A percentile compares a stretch with the other conserved stretches of the same genome.
Conservation (phyloP, 371 early-diverging fungal species). For the Hamiltosporidium tvaerminnensis region DNA sequence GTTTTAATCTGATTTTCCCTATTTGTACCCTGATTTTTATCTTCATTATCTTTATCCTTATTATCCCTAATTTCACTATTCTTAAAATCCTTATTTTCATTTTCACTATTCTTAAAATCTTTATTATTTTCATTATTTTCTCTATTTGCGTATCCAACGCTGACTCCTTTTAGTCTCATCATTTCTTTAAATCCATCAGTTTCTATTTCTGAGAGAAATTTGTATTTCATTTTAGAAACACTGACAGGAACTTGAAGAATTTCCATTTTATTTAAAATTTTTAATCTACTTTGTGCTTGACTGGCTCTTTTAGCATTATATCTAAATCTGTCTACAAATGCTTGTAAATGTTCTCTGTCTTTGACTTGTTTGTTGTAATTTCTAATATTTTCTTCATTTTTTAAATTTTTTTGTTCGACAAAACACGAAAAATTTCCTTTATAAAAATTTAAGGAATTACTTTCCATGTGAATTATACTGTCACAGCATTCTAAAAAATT, state of each 20-base stretch:
- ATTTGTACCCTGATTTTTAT: background rate
- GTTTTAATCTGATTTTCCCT: conserved; percentile 55
- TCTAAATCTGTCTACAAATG: conserved; percentile 90
- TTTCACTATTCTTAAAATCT: background rate
- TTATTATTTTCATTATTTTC: background rate
- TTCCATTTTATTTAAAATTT: conserved; percentile 75
- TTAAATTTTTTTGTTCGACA: conserved; percentile 71
- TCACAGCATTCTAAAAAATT: conserved; percentile 87
- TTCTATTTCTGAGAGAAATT: conserved; percentile 8
- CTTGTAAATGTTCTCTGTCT: conserved; percentile 69
- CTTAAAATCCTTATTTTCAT: background rate
- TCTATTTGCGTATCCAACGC: background rate
- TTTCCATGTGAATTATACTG: conserved; percentile 69
- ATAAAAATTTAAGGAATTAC: conserved; percentile 62
- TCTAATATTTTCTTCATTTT: conserved; percentile 75
- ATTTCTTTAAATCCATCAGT: background rate
- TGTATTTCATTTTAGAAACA: conserved; percentile 29
- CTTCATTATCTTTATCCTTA: background rate
- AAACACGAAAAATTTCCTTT: conserved; percentile 89
- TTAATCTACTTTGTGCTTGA: conserved; percentile 88
- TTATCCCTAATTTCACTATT: background rate
- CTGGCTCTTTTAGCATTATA: conserved; percentile 89
- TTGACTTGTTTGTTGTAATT: conserved; percentile 54
- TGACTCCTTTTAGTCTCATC: background rate
- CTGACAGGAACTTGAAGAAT: conserved; percentile 10